Evolutionary conservation across 2,329 filamentous ascomycete species (phyloP), one percentile per base, ranked within the genome.

Genomic region (Colletotrichum siamense): DNA sequence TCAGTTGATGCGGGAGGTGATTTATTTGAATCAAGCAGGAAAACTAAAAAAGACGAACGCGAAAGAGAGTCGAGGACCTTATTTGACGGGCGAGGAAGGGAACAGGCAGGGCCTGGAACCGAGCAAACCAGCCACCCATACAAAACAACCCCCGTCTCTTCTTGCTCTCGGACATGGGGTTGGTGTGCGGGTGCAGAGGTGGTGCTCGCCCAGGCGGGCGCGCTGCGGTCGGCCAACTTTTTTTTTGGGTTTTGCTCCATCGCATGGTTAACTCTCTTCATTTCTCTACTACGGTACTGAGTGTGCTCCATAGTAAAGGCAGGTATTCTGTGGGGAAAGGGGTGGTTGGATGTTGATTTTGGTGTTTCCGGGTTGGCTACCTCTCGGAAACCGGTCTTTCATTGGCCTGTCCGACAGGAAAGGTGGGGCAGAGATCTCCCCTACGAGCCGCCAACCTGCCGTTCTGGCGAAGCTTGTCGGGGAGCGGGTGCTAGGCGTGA

Each of bases 11-110:
- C 70, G 59, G 57, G 68, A 63, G 44, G 7, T 30, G 44, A 34
- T 69, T 65, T 76, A 76, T 76, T 74, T 74, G 70, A 76, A 65
- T 57, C 69, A 64, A 26, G 49, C 55, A 49, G 22, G 32, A 39
- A 52, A 22, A 28, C 13, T 16, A 28, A 22, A 10, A 44, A 15
- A 22, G 26, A 28, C 26, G 30, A 57, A 39, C 18, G 24, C n/a
- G 44, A 39, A 32, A 68, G 39, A 36, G n/a, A 28, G 8, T n/a
- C 32, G 59, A 44, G 67, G 52, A 49, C 24, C 30, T 24, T 69
- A 63, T 59, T 61, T 26, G 57, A 34, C 28, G 44, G 24, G 49
- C 22, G 18, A 24, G 62, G 34, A 15, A 15, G n/a, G 30, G 44
- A 68, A 68, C 28, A 22, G 70, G 61, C 55, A 64, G 68, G 67